Evolutionary conservation across 345 rosid genomes (phyloP), one percentile per base, ranked within the genome.

Genomic region (Lumnitzera littorea): DNA sequence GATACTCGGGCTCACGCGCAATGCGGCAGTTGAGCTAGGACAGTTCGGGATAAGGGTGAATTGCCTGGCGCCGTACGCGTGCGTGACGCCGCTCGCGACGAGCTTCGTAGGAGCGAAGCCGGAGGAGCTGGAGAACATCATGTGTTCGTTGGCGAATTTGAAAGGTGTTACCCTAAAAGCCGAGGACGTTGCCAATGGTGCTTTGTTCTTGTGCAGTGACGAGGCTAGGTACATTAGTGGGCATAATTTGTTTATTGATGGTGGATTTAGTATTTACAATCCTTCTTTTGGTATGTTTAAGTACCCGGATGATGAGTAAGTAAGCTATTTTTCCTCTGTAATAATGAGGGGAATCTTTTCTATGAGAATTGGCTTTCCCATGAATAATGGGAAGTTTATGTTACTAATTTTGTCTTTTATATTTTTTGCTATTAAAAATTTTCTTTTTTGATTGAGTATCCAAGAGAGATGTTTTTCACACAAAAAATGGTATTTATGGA

Each of bases 191-290:
- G 84, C 85, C 2, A 70, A 76, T 65, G 84, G 80, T 2, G 83
- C 82, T 2, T 66, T 84, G 60, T 81, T 60, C 70, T 60, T 84
- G 58, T 79, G 76, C 0, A 67, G 89, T 51, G 89, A 81, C 12
- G 89, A 84, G 62, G 74, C 70, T 0, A 79, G 71, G 53, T 84
- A 78, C 10, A n/a, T 84, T 2, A 84, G 81, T 24, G 86, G 86
- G 5, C 81, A 72, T 25, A 80, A 80, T 52, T 51, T 84, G 16
- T 49, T 75, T 12, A 59, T 81, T 2, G 86, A 84, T 51, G 89
- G 86, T 5, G 86, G 79, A 5, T 81, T 72, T 50, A 68, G 68
- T 47, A 47, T 78, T 50, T 60, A 63, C 12, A 84, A 84, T 23
- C 78, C 83, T 9, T 56, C 78, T 0, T 27, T 81, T 13, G 14